phyloP scores from a whole-genome alignment of 768 basidiomycete species.

The Psilocybe sp. region DNA sequence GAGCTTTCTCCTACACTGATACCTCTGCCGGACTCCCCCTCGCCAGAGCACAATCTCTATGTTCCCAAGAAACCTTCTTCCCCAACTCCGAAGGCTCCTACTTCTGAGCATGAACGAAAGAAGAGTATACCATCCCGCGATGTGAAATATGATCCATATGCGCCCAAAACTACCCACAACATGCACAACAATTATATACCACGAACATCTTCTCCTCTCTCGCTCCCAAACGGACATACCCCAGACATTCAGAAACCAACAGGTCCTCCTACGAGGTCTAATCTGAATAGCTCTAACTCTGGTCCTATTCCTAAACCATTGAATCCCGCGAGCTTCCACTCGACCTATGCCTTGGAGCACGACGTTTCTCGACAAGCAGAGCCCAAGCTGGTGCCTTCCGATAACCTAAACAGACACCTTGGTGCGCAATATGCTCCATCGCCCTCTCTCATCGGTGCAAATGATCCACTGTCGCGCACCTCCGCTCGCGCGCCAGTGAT shows the following conservation, averaged over 20 bases:
- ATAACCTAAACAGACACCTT: conserved; percentile 33
- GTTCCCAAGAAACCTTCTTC: conserved; percentile 1
- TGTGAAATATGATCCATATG: conserved; percentile 34
- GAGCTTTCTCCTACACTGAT: conserved; percentile 15
- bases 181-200: conserved; percentile 22
- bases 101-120: conserved; percentile 6
- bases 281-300: conserved; percentile 6
- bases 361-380: conserved; percentile 8
- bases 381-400: conserved; percentile 23
- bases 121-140: conserved; percentile 8
- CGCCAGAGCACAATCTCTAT: conserved; percentile 3
- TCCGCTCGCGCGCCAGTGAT: conserved; percentile 74
- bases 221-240: conserved; percentile 21
- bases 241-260: conserved; percentile 16
- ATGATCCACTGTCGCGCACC: conserved; percentile 78
- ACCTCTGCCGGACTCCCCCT: conserved; percentile 21
- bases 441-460: conserved; percentile 76
- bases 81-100: conserved; percentile 8
- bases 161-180: conserved; percentile 21
- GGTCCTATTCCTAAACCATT: conserved; percentile 2
- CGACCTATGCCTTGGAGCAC: conserved; percentile 2
- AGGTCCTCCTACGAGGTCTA: background rate
- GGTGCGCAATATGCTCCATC: conserved; percentile 77
- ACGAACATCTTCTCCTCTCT: conserved; percentile 31
- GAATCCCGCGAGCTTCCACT: background rate